Evolutionary conservation across 2,329 filamentous ascomycete genomes (phyloP), one percentile per base, ranked within the genome.

Genomic region (Emergomyces orientalis): DNA sequence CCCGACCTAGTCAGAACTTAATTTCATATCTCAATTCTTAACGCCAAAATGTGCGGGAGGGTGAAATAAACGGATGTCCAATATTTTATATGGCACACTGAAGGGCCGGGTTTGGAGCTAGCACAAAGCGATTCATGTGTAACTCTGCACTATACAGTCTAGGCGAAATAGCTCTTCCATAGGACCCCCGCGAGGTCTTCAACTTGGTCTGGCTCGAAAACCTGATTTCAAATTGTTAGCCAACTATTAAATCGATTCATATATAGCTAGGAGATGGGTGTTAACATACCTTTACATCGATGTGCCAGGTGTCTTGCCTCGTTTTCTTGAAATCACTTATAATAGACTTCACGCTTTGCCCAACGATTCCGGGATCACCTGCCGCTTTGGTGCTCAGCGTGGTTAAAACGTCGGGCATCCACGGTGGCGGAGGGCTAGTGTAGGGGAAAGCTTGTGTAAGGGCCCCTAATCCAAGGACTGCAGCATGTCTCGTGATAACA

Each of bases 161-260:
- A 96, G 49, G 92, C 95, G 80, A 99, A 99, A 74, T 99, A 99
- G 76, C 93, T 97, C 87, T 99, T 99, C 94, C 94, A 99, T 60
- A 99, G 80, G 57, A 99, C 95, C 60, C 94, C 94, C 71, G 97
- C 92, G 64, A 99, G 76, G 72, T 97, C 93, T 75, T 97, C 94
- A 13, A 99, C 80, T 72, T 99, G 93, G 69, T 97, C 94, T 37
- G 88, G 79, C 32, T 91, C 91, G 73, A 99, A 99, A 64, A 84
- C 85, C 86, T 91, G 85, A n/a, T 60, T 64, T 59, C 51, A 25
- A 58, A 60, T 52, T 62, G 30, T 61, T 59, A 34, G 43, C 39
- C 25, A 43, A 22, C 41, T 65, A 60, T 67, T 65, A 19, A 30
- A 56, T 32, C 1, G 25, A 27, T 25, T n/a, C 65, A 56, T 66